Base-by-base conservation (phyloP, 805 yeast genomes). In the Starmerella geochares region DNA sequence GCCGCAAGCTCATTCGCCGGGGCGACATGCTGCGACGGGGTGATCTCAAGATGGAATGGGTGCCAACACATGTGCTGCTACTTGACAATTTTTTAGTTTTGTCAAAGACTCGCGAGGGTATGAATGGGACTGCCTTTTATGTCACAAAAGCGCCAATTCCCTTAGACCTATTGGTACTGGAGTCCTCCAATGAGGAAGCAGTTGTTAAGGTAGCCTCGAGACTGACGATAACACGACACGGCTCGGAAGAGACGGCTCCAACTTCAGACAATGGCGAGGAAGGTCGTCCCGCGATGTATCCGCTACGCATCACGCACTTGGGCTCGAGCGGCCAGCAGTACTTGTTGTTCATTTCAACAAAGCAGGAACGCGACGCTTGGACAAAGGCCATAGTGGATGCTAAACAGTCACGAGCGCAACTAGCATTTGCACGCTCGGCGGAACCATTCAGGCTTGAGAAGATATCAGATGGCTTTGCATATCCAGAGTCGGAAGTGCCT, bases 81-180 rank as follows among this genome's bases (percentile, higher is more conserved):
- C 65, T 86, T 47, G 94, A 86, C 60, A 83, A 86, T 59, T 83
- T 72, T 57, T 65, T 86, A 39, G 61, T 69, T 2, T 50, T 69
- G 21, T 62, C 71, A 7, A 68, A 68, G 46, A 55, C 58, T 10
- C 56, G 66, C 3, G 67, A 66, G 28, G 70, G 67, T 2, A 53
- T 51, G 47, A 59, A 60, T 32, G 68, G 68, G 1, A 54, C 57
- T 3, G 65, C 63, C 28, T 61, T 62, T 47, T 63, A 60, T 24
- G 65, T 67, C 32, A 60, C 70, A 4, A 65, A 63, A 47, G 49
- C 58, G 50, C 71, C 73, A 5, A 67, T 69, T 31, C 69, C 71
- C 2, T 50, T 69, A 48, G 72, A 69, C 45, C 53, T 86, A 28
- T 73, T 86, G 1, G 80, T 85, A 0, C 81, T 85, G 36, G 71